Evolutionary conservation across 805 yeast genomes (phyloP), one percentile per base, ranked within the genome.

Genomic region (Yamadazyma sp.): DNA sequence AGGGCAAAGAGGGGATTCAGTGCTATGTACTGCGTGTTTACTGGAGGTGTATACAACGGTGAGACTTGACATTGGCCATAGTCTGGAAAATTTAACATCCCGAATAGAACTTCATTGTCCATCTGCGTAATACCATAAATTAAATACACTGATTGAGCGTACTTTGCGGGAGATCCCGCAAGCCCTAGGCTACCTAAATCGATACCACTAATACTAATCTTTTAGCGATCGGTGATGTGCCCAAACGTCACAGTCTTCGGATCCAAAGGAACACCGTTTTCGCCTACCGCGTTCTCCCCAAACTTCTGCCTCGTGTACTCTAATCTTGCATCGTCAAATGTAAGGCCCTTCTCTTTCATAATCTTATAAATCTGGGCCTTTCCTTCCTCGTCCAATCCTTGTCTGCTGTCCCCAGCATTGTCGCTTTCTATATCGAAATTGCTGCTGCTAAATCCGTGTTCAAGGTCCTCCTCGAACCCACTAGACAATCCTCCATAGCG

Each of bases 311-410:
- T 66, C 4, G 77, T 71, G 51, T 73, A 80, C 37, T 67, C 50
- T 3, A 75, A 55, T 43, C 95, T 65, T 1, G 95, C 95, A 28
- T 77, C 77, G 54, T 85, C 95, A 53, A 85, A 85, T 1, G 74
- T 50, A 19, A 83, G 44, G 23, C 64, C 54, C 35, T 72, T 60
- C 5, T 55, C 51, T 5, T 65, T 53, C 93, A 85, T 85, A 6
- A 83, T 62, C 19, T 56, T 44, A 40, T 66, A 63, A 2, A 85
- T 76, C 37, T 62, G 71, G 12, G 50, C 49, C 55, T 79, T 81
- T 2, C 84, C 75, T 5, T 41, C 52, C 26, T 67, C 77, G 53
- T 77, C 79, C 23, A 85, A 62, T 0, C 93, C 93, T n/a, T 59
- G 50, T 38, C 95, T 71, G 1, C 62, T 27, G 50, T 85, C 95